Evolutionary conservation across 306 rosid genomes (phyloP), one percentile per base, ranked within the genome.

Genomic region (Mucuna pruriens): DNA sequence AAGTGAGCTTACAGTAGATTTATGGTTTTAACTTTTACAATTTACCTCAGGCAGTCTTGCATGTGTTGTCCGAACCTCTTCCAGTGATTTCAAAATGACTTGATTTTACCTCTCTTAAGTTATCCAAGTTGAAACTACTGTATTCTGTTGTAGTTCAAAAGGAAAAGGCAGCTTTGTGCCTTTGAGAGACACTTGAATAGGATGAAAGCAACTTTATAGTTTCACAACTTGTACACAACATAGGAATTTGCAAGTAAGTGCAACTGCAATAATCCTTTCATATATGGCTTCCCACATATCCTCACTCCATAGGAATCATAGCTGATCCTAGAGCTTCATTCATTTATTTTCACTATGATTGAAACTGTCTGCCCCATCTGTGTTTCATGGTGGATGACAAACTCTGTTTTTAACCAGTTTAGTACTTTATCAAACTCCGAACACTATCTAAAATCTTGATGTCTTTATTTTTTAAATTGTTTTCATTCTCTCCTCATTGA

Each of bases 401-500:
- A 45, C 23, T 48, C 9, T 9, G 11, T 11, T 85, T 71, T 77
- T 71, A 64, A 8, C 38, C 19, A 38, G 36, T 19, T 23, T 45
- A 55, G 51, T 44, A 6, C 69, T 55, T 48, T 20, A 11, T 71
- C 48, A 39, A 73, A 66, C 70, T 39, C 23, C 7, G 8, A 20
- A 51, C 19, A 40, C 81, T 64, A 44, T 48, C 19, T 15, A 82
- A 82, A 66, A 60, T 45, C 81, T 26, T 22, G 16, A 39, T n/a
- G 19, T 76, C 60, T 23, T 77, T 71, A 57, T n/a, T 66, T 60
- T 34, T 70, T 40, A 52, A 3, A 12, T 7, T 13, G 45, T 64
- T 79, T 78, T 72, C 58, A 48, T 67, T 84, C 33, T 72, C 17
- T 74, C 12, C 17, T 76, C 64, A 25, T 82, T 25, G 44, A 71